These are phyloP conservation scores for Monosporascus sp. DNA, from an alignment of 2,329 filamentous ascomycete genomes.

Conservation along the genomic window DNA sequence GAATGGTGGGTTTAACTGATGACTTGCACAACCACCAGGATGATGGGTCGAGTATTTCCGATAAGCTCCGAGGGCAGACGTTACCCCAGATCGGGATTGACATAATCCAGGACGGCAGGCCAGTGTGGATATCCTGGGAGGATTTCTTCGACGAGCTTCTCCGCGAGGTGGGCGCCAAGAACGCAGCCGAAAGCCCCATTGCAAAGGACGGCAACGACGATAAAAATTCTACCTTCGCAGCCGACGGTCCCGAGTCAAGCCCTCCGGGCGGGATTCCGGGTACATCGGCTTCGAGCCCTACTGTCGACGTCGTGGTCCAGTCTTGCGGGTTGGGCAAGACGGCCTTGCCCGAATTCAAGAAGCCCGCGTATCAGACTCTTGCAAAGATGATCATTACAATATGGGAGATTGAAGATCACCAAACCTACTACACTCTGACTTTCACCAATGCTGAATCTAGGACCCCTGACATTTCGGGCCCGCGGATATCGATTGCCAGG, in stretches of 20 bases:
- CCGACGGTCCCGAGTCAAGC: conserved; percentile 26
- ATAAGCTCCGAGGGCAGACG: conserved; percentile 59
- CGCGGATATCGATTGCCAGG: conserved; percentile 34
- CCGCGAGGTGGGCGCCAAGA: conserved; percentile 33
- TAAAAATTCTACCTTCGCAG: conserved; percentile 34
- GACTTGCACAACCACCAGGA: conserved; percentile 35
- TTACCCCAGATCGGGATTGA: conserved; percentile 69
- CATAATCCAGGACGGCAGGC: conserved; percentile 62
- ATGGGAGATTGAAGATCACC: conserved; percentile 63
- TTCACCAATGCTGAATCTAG: conserved; percentile 58
- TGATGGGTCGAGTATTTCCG: conserved; percentile 42
- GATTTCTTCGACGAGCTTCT: conserved; percentile 51
- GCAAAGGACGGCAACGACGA: conserved; percentile 14
- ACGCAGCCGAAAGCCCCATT: conserved; percentile 2
- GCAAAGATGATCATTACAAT: conserved; percentile 74
- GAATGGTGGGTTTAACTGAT: conserved; percentile 56
- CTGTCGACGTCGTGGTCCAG: conserved; percentile 63
- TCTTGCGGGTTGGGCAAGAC: conserved; percentile 39
- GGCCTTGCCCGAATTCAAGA: conserved; percentile 30
- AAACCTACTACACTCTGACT: conserved; percentile 68
- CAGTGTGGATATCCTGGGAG: conserved; percentile 56
- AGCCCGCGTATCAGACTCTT: conserved; percentile 40
- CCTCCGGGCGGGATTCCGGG: conserved; percentile 19
- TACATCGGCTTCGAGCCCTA: conserved; percentile 50
- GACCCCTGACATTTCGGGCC: conserved; percentile 24